A percentile compares a stretch with the other conserved stretches of the same genome.
Conservation (phyloP, 2,329 filamentous ascomycete species). For the Xylariaceae sp. region DNA sequence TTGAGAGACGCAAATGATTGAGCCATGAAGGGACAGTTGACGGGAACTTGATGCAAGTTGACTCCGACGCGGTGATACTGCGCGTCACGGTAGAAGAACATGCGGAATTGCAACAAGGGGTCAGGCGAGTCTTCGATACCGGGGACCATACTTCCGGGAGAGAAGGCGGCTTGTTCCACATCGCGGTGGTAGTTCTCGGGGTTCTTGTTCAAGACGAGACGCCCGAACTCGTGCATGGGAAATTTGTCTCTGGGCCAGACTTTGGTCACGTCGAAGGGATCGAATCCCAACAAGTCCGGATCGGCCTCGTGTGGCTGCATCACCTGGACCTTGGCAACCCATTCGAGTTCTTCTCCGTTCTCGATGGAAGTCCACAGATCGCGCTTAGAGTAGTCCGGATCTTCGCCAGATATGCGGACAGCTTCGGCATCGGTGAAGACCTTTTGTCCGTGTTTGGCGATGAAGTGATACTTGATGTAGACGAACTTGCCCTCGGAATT, state of each 20-base stretch:
- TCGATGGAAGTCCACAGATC: slow-evolving; percentile 39
- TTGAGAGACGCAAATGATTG: slow-evolving; percentile 39
- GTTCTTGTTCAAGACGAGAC: slow-evolving; percentile 47
- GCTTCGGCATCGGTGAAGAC: slow-evolving; percentile 40
- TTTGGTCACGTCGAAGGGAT: slow-evolving; percentile 54
- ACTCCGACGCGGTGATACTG: slow-evolving; percentile 38
- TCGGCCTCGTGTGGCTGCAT: slow-evolving; percentile 48
- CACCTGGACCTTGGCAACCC: slow-evolving; percentile 50
- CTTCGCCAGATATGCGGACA: slow-evolving; percentile 34
- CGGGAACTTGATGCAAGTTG: slow-evolving; percentile 47
- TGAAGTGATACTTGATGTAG: slow-evolving; percentile 39
- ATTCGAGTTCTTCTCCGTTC: slow-evolving; percentile 42
- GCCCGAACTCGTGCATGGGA: slow-evolving; percentile 45
- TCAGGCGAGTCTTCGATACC: slow-evolving; percentile 51
- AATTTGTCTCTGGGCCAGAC: slow-evolving; percentile 48
- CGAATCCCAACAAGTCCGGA: slow-evolving; percentile 29
- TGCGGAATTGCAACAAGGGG: slow-evolving; percentile 24
- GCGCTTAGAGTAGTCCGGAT: slow-evolving; percentile 45
- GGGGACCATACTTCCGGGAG: slow-evolving; percentile 50
- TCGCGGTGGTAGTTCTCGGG: slow-evolving; percentile 32
- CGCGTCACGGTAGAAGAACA: no score
- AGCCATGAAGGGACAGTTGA: slow-evolving; percentile 38
- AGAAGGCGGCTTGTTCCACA: slow-evolving; percentile 55
- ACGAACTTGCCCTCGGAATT: slow-evolving; percentile 15
- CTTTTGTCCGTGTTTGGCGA: slow-evolving; percentile 42